Evolutionary conservation across 352 stramenopile species (phyloP).

Genomic region (Pythium rishiriense): DNA sequence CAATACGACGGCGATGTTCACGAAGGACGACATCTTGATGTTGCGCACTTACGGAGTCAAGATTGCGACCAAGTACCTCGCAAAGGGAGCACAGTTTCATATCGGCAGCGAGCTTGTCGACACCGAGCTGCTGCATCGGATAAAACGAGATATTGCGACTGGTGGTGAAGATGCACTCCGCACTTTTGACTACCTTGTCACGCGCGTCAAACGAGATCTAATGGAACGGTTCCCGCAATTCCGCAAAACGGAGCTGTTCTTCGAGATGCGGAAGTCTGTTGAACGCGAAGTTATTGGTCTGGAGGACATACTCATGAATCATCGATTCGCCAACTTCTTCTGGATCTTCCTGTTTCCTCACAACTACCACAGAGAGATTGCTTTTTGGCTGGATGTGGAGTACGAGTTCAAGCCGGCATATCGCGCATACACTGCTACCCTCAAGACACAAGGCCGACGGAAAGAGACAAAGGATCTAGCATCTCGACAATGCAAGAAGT

Average conservation of each 20-base stretch:
- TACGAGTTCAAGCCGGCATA: conserved; percentile 88
- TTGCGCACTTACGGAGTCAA: conserved; percentile 85
- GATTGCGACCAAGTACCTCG: conserved; percentile 85
- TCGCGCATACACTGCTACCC: conserved; percentile 60
- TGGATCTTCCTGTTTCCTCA: conserved; percentile 89
- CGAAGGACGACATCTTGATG: conserved; percentile 85
- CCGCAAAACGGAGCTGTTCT: conserved; percentile 76
- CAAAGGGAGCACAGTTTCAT: conserved; percentile 77
- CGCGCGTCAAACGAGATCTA: conserved; percentile 74
- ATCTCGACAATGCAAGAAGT: conserved; percentile 58
- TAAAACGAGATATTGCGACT: conserved; percentile 76
- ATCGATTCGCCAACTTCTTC: conserved; percentile 87
- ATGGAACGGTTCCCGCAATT: conserved; percentile 84
- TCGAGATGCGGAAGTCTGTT: conserved; percentile 79
- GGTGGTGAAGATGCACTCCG: conserved; percentile 79
- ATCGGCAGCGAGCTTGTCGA: conserved; percentile 67
- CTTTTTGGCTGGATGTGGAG: conserved; percentile 83
- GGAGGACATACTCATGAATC: conserved; percentile 88
- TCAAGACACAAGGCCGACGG: conserved; percentile 45
- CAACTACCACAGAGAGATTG: conserved; percentile 87
- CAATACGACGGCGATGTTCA: conserved; percentile 46
- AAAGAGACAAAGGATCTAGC: conserved; percentile 65
- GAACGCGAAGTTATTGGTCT: conserved; percentile 80
- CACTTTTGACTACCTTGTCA: conserved; percentile 77
- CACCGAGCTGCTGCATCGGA: conserved; percentile 57